These are phyloP conservation scores for Zygosaccharomyces lentus DNA, from an alignment of 805 yeast species.

Conservation along the genomic window DNA sequence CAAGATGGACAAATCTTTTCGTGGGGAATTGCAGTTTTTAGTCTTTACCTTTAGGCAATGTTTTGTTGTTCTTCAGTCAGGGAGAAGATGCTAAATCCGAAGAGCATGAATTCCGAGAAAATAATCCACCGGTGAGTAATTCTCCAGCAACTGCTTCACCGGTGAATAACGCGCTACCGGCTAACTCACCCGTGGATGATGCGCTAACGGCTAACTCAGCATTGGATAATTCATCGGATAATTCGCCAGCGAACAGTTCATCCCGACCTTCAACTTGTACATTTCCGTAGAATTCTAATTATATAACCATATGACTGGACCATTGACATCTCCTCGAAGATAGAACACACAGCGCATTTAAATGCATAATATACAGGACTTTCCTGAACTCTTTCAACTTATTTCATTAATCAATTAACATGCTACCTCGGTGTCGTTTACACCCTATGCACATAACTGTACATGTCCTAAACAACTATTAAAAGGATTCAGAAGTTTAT, in stretches of 20 bases:
- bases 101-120: no score
- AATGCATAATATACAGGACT: background rate
- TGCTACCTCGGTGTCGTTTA: background rate
- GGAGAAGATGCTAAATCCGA: no score
- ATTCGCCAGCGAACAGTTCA: background rate
- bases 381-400: background rate
- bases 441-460: background rate
- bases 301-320: background rate
- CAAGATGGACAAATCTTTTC: no score
- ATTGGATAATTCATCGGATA: background rate
- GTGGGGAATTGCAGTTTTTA: no score
- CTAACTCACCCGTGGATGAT: background rate
- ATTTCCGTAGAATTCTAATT: background rate
- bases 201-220: background rate
- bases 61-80: no score
- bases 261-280: background rate
- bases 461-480: background rate
- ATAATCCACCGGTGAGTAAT: no score
- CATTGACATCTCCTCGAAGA: background rate
- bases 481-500: background rate
- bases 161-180: no score
- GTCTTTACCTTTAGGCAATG: no score
- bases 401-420: background rate
- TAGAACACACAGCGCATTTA: background rate
- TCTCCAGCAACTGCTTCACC: no score